Evolutionary conservation across 257 asterid genomes (phyloP), one percentile per base, ranked within the genome.

Genomic region (Fraxinus anomala): DNA sequence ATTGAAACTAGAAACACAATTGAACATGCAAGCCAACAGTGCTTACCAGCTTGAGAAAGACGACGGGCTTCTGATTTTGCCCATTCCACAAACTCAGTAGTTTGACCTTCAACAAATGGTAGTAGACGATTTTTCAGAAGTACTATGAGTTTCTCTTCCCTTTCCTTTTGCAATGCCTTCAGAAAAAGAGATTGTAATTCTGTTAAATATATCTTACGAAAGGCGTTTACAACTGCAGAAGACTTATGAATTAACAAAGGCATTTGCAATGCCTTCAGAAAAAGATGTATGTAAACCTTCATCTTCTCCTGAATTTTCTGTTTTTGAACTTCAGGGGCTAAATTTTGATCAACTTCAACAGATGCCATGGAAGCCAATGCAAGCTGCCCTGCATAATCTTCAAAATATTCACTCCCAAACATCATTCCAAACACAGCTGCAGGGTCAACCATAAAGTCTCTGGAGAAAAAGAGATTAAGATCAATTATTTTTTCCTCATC

Each of bases 401-500:
- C 93, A 81, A 92, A 92, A 59, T 69, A 80, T 36, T 90, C 97
- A 73, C 91, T 92, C 70, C 94, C 97, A 77, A 92, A 89, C 80
- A 89, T 86, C 96, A 92, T 92, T 73, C 96, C 96, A 80, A 93
- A 93, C 49, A 90, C 92, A 80, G 92, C 85, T 19, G 96, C 87
- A 56, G 96, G 96, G 71, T 93, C 97, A 84, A 90, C 89, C 91
- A 92, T 80, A 19, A 87, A 61, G 63, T 90, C 93, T 86, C 98
- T 93, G 80, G 74, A 13, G 14, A 75, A n/a, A n/a, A n/a, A n/a
- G n/a, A 70, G 67, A 80, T 3, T n/a, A 63, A 63, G 69, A 63
- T 63, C 36, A 63, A 63, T 5, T 11, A 3, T 12, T 2, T n/a
- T 26, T 63, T 63, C 68, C 68, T 23, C 68, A 0, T n/a, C 30